phyloP scores from a whole-genome alignment of 768 basidiomycete genomes.

The Pulveroboletus sp. region DNA sequence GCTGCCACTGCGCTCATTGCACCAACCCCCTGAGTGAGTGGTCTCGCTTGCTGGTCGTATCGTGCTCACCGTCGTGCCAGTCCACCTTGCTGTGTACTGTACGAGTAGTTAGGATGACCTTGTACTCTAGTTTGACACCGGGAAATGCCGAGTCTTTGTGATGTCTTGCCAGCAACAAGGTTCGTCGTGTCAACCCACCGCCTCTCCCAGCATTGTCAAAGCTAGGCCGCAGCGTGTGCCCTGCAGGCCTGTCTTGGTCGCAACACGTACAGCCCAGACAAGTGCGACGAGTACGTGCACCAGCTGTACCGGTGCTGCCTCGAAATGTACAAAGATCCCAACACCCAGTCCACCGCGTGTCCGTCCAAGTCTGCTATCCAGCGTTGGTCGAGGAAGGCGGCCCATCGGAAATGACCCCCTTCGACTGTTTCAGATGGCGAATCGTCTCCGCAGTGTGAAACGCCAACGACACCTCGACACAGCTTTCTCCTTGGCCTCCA shows the following conservation, averaged over 20 bases:
- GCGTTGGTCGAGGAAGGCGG: conserved; percentile 52
- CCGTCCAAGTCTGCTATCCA: conserved; percentile 51
- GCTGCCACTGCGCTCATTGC: conserved; percentile 17
- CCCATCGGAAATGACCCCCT: background rate
- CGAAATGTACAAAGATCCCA: conserved; percentile 46
- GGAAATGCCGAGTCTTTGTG: no score
- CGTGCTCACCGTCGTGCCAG: background rate
- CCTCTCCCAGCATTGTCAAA: no score
- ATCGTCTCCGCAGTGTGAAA: conserved; percentile 6
- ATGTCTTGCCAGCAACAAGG: conserved; percentile 26
- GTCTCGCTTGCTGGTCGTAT: background rate
- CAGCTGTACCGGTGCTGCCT: conserved; percentile 63
- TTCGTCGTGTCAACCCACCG: conserved; percentile 1
- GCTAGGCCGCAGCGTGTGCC: conserved; percentile 47
- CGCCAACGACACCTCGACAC: background rate
- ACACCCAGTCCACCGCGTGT: conserved; percentile 58
- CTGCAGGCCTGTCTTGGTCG: conserved; percentile 62
- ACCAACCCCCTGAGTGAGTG: conserved; percentile 20
- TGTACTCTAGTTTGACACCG: no score
- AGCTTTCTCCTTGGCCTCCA: background rate
- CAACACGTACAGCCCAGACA: conserved; percentile 64
- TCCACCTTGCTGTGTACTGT: background rate
- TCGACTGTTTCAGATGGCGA: conserved; percentile 2
- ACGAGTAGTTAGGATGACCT: background rate
- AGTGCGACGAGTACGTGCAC: conserved; percentile 51